Conservation (phyloP, 2,329 filamentous ascomycete species). For the Byssoonygena ceratinophila region DNA sequence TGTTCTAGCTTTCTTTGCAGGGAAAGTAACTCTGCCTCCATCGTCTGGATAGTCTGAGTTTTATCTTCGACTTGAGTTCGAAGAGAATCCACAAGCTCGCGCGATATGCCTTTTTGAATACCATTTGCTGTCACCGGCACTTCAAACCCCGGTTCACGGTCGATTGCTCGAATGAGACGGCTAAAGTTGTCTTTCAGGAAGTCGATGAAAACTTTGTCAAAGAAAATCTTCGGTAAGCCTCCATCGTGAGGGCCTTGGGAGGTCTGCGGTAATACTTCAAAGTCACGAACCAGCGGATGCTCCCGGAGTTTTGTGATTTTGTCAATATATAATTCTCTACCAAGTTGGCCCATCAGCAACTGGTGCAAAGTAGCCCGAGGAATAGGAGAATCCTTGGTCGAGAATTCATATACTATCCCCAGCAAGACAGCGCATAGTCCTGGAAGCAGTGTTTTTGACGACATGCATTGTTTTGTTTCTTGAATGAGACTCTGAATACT, state of each 20-base stretch:
- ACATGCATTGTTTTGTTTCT: slow-evolving; percentile 52
- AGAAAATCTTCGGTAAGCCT: slow-evolving; percentile 67
- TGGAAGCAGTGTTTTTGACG: slow-evolving; percentile 58
- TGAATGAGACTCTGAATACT: slow-evolving; percentile 81
- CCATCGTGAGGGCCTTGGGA: slow-evolving; percentile 43
- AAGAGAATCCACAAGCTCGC: slow-evolving; percentile 79
- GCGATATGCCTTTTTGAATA: slow-evolving; percentile 80
- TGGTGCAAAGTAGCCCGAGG: slow-evolving; percentile 69
- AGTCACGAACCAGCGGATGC: slow-evolving; percentile 72
- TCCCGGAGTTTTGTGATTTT: slow-evolving; percentile 66
- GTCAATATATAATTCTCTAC: slow-evolving; percentile 78
- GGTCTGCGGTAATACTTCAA: slow-evolving; percentile 71
- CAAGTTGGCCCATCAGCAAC: slow-evolving; percentile 63
- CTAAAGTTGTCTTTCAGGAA: slow-evolving; percentile 96
- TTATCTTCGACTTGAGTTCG: slow-evolving; percentile 67
- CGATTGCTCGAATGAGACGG: slow-evolving; percentile 70
- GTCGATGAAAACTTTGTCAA: slow-evolving; percentile 77
- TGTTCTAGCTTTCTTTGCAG: slow-evolving; percentile 52
- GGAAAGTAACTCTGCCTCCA: slow-evolving; percentile 46
- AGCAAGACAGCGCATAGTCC: slow-evolving; percentile 76
- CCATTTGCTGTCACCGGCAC: slow-evolving; percentile 70
- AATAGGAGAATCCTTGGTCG: slow-evolving; percentile 90
- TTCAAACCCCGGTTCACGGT: slow-evolving; percentile 81
- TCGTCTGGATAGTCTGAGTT: slow-evolving; percentile 47
- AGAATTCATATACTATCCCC: slow-evolving; percentile 90